Evolutionary conservation across 2,329 filamentous ascomycete genomes (phyloP).

Genomic region (Sclerotinia trifoliorum): DNA sequence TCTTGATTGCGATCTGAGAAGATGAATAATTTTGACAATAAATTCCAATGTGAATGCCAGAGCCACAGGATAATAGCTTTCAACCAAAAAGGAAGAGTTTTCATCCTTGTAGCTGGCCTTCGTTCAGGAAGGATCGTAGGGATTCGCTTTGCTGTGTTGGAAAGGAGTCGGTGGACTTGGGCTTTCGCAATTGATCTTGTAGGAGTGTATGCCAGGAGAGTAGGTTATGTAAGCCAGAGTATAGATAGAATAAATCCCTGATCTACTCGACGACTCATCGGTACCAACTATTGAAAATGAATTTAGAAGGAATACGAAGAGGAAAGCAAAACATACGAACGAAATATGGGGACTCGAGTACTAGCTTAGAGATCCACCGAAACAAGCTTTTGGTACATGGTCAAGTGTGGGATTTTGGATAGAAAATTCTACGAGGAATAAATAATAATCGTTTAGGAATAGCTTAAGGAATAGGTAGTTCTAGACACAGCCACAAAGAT

Average conservation of each 20-base stretch:
- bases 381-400: neutral
- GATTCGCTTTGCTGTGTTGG: neutral
- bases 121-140: neutral
- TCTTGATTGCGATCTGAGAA: neutral
- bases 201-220: neutral
- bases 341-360: no score
- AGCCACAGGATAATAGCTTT: neutral
- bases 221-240: no score
- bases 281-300: no score
- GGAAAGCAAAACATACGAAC: no score
- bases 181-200: neutral
- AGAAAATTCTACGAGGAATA: neutral
- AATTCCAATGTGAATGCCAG: neutral
- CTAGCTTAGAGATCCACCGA: neutral
- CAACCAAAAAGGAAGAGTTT: neutral
- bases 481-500: slow-evolving; percentile 6
- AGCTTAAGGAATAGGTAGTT: no score
- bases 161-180: neutral
- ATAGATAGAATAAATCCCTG: neutral
- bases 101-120: neutral
- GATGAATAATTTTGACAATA: neutral
- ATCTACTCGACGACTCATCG: no score
- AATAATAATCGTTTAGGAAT: no score
- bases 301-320: no score
- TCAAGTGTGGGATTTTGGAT: no score